These are phyloP conservation scores for Alloteropsis semialata DNA, from an alignment of 176 grass and related monocot genomes.

Conservation along the genomic window DNA sequence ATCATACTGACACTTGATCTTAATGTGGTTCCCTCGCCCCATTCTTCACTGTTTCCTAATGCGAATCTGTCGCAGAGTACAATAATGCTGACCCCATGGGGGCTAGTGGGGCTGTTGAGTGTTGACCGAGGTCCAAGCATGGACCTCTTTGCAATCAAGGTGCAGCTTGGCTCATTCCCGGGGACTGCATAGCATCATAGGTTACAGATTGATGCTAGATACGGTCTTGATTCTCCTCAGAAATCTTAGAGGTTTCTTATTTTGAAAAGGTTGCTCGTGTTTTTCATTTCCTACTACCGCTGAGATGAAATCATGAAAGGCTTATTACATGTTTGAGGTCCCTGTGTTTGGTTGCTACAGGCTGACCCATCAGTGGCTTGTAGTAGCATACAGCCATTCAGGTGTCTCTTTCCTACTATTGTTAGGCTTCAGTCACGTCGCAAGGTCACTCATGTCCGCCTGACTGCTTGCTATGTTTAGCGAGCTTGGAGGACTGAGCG, in stretches of 20 bases:
- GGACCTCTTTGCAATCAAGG: slow-evolving; percentile 16
- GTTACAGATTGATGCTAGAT: neutral
- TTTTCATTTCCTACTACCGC: neutral
- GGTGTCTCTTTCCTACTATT: slow-evolving; percentile 31
- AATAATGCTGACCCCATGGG: slow-evolving; percentile 45
- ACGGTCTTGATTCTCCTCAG: neutral
- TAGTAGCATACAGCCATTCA: slow-evolving; percentile 20
- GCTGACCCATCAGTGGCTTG: neutral
- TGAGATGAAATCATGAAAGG: neutral
- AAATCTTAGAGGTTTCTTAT: neutral
- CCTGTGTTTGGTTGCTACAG: neutral
- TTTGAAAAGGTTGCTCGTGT: neutral
- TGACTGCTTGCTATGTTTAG: neutral
- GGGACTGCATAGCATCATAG: neutral
- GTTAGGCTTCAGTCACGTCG: slow-evolving; percentile 17
- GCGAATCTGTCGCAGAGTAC: slow-evolving; percentile 43
- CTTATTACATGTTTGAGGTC: neutral
- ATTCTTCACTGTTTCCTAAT: slow-evolving; percentile 18
- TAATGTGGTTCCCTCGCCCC: slow-evolving; percentile 23
- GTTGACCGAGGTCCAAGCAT: slow-evolving; percentile 39
- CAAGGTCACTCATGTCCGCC: slow-evolving; percentile 3
- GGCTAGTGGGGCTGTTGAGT: slow-evolving; percentile 27
- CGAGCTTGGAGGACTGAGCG: neutral
- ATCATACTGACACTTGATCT: slow-evolving; percentile 31
- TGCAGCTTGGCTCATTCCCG: neutral